Percentiles rank a stretch among this genome's conserved stretches.
Conservation (phyloP, 768 basidiomycete species). For the Pleurotus platypus region DNA sequence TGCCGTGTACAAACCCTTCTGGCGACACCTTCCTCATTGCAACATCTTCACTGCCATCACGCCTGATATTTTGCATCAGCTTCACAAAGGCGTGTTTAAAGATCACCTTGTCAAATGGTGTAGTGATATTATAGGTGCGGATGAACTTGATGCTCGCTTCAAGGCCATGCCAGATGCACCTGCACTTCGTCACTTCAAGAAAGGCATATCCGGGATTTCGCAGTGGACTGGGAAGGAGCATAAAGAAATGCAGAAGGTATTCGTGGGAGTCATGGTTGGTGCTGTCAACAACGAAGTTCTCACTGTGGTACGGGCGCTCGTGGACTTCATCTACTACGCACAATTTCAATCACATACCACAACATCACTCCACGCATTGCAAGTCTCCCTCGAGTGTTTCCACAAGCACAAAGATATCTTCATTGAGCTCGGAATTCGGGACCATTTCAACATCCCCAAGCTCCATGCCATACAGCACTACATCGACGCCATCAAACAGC, state of each 20-base stretch:
- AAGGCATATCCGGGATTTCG: constrained; percentile 33
- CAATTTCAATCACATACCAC: constrained; percentile 11
- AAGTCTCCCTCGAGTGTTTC: constrained; percentile 17
- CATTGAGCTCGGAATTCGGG: constrained; percentile 15
- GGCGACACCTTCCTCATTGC: constrained; percentile 31
- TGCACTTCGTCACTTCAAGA: constrained; percentile 30
- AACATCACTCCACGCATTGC: constrained; percentile 13
- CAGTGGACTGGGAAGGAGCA: constrained; percentile 36
- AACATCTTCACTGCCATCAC: constrained; percentile 35
- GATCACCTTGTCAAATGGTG: constrained; percentile 38
- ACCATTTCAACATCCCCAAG: constrained; percentile 32
- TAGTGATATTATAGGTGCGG: constrained; percentile 11
- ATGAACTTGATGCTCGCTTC: constrained; percentile 31
- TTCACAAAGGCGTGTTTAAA: constrained; percentile 45
- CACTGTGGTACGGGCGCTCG: constrained; percentile 9
- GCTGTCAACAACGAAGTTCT: neutral
- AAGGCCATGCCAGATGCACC: constrained; percentile 19
- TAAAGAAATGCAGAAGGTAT: constrained; percentile 28
- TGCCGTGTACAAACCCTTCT: constrained; percentile 27
- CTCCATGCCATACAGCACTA: constrained; percentile 25
- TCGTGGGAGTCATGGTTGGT: constrained; percentile 24
- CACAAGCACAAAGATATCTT: constrained; percentile 24
- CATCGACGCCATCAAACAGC: constrained; percentile 5
- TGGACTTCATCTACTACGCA: constrained; percentile 23
- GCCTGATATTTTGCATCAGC: constrained; percentile 40